phyloP scores from a whole-genome alignment of 2,329 filamentous ascomycete genomes.

The Stemphylium beticola region DNA sequence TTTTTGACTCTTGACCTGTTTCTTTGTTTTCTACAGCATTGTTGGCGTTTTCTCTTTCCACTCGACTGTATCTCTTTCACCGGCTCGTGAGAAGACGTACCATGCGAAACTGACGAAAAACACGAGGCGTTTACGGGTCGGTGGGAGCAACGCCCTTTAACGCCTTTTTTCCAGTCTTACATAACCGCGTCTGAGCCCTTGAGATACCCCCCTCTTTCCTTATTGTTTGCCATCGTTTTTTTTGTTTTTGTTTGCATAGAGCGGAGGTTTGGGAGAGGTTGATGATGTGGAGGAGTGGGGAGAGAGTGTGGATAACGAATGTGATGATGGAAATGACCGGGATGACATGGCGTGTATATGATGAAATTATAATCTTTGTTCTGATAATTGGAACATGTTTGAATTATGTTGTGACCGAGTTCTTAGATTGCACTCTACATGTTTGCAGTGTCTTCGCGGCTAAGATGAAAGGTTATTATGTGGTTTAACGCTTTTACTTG shows the following conservation, averaged over 20 bases:
- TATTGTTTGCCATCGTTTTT: not conserved
- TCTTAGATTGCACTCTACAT: too few species aligned
- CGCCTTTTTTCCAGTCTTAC: slow-evolving; percentile 17
- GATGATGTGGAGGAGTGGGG: not conserved
- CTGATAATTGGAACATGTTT: too few species aligned
- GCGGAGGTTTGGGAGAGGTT: not conserved
- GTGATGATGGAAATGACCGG: not conserved
- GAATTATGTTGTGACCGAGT: too few species aligned
- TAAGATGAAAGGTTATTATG: too few species aligned
- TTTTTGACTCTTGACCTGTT: not conserved
- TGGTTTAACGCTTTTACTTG: too few species aligned
- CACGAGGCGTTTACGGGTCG: slow-evolving; percentile 27
- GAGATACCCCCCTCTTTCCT: slow-evolving; percentile 26
- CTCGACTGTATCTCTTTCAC: slow-evolving; percentile 14
- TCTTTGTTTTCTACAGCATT: not conserved
- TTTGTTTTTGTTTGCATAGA: not conserved
- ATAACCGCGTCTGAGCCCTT: slow-evolving; percentile 19
- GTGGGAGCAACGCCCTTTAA: slow-evolving; percentile 30
- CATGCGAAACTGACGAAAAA: slow-evolving; percentile 13
- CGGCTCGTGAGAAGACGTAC: slow-evolving; percentile 27
- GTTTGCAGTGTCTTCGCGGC: too few species aligned
- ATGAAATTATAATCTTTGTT: not conserved
- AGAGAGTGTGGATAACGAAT: not conserved
- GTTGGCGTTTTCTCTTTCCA: not conserved
- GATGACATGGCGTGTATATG: not conserved